Evolutionary conservation across 2,329 filamentous ascomycete genomes (phyloP).

Genomic region (Pseudocercospora fuligena): DNA sequence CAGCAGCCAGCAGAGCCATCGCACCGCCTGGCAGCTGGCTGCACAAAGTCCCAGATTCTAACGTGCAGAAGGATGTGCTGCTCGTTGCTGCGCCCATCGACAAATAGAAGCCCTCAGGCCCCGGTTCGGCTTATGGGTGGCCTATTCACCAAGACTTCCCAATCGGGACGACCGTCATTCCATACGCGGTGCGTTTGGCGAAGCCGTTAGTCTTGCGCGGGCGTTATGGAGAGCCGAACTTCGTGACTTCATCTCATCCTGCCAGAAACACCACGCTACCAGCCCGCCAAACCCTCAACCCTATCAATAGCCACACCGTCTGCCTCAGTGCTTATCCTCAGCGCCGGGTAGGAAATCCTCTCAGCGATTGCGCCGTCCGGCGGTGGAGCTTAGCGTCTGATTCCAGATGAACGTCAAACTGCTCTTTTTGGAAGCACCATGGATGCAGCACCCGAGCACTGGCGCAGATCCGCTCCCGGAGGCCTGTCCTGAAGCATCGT

Average conservation of each 20-base stretch:
- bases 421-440: slow-evolving; percentile 33
- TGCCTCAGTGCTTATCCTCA: slow-evolving; percentile 23
- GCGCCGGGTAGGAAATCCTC: slow-evolving; percentile 23
- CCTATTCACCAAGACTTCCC: slow-evolving; percentile 18
- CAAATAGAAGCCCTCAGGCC: slow-evolving; percentile 14
- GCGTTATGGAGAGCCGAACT: slow-evolving; percentile 37
- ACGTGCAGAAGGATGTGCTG: slow-evolving; percentile 1
- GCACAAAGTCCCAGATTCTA: not conserved
- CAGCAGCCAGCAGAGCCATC: slow-evolving; percentile 5
- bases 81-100: slow-evolving; percentile 16
- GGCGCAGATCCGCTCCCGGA: slow-evolving; percentile 25
- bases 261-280: slow-evolving; percentile 28
- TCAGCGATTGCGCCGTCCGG: slow-evolving; percentile 26
- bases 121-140: slow-evolving; percentile 16
- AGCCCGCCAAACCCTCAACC: slow-evolving; percentile 20
- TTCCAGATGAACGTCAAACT: slow-evolving; percentile 27
- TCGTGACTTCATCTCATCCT: slow-evolving; percentile 32
- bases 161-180: slow-evolving; percentile 23
- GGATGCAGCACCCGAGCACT: slow-evolving; percentile 30
- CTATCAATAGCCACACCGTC: slow-evolving; percentile 35
- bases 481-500: slow-evolving; percentile 31
- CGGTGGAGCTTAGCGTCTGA: slow-evolving; percentile 31
- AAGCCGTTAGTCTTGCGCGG: slow-evolving; percentile 25
- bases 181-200: slow-evolving; percentile 19
- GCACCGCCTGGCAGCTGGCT: not conserved